Percentiles rank a stretch among this genome's conserved stretches.
These are phyloP conservation scores for Zopfia rhizophila DNA, from an alignment of 2,329 filamentous ascomycete species.

Conservation along the genomic window DNA sequence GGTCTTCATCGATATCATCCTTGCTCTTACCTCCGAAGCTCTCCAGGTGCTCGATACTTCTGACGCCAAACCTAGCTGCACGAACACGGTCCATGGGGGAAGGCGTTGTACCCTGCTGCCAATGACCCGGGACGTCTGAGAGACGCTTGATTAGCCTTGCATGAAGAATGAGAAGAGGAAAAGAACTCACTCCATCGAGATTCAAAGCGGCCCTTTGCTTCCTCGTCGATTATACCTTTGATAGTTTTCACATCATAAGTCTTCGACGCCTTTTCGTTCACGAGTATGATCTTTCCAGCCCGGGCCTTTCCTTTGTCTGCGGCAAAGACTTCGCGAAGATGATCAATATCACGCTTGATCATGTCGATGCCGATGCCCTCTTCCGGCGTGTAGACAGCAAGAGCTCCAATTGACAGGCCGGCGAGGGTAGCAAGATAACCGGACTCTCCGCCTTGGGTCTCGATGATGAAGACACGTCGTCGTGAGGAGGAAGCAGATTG, in stretches of 20 bases:
- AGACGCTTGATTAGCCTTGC: too few relatives aligned
- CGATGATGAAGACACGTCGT: constrained; percentile 94
- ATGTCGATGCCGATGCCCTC: constrained; percentile 95
- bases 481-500: constrained; percentile 95
- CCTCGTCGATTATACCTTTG: constrained; percentile 93
- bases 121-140: constrained; percentile 90
- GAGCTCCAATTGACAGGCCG: constrained; percentile 89
- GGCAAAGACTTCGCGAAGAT: constrained; percentile 85
- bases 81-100: constrained; percentile 96
- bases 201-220: constrained; percentile 92
- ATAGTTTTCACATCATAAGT: constrained; percentile 95
- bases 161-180: constrained; percentile 34
- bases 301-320: constrained; percentile 88
- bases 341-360: constrained; percentile 88
- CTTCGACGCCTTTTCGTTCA: constrained; percentile 91
- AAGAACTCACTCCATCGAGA: constrained; percentile 76
- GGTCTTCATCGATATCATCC: constrained; percentile 76
- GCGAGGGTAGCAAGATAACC: constrained; percentile 93
- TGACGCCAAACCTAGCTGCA: constrained; percentile 90
- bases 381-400: constrained; percentile 95
- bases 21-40: constrained; percentile 72
- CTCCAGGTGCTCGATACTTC: constrained; percentile 93
- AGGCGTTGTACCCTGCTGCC: constrained; percentile 92
- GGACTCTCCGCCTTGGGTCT: constrained; percentile 94
- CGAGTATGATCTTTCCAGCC: constrained; percentile 92